Percentiles rank a stretch among this genome's conserved stretches.
Conservation (phyloP, 1,139 yeast species). For the Taphrina communis region DNA sequence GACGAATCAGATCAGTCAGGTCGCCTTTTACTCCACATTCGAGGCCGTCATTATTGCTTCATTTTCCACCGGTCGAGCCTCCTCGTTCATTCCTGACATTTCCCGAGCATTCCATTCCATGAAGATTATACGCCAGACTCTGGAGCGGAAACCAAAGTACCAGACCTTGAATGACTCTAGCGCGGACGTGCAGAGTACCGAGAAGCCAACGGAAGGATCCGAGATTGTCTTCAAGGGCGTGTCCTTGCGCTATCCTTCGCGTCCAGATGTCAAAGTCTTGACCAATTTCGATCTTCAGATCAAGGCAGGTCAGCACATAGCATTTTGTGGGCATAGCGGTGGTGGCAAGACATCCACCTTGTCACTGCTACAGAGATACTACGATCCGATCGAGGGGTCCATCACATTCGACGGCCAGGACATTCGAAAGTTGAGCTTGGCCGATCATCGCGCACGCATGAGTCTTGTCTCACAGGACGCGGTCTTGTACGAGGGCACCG, state of each 20-base stretch:
- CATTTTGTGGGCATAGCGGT: conserved; percentile 97
- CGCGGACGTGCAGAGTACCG: conserved; percentile 54
- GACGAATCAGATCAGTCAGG: conserved; percentile 44
- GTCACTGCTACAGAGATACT: conserved; percentile 75
- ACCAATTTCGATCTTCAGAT: conserved; percentile 67
- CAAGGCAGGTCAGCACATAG: conserved; percentile 81
- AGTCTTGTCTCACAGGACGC: conserved; percentile 97
- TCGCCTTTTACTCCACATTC: conserved; percentile 45
- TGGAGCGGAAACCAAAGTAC: conserved; percentile 57
- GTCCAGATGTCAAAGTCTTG: conserved; percentile 76
- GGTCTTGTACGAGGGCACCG: conserved; percentile 81
- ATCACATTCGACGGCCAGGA: conserved; percentile 73
- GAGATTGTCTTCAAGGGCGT: conserved; percentile 66
- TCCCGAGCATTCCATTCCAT: conserved; percentile 67
- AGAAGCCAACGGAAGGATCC: conserved; percentile 50
- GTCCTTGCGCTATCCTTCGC: conserved; percentile 79
- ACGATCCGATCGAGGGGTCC: conserved; percentile 73
- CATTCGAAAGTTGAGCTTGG: conserved; percentile 69
- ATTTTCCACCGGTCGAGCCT: conserved; percentile 57
- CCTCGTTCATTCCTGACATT: conserved; percentile 59
- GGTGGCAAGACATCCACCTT: conserved; percentile 86
- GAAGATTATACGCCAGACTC: conserved; percentile 57
- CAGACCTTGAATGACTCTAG: conserved; percentile 58
- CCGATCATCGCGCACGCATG: conserved; percentile 69
- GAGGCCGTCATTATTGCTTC: conserved; percentile 54